phyloP scores from a whole-genome alignment of 495 filamentous ascomycete species.

The Bryoglossum gracile region DNA sequence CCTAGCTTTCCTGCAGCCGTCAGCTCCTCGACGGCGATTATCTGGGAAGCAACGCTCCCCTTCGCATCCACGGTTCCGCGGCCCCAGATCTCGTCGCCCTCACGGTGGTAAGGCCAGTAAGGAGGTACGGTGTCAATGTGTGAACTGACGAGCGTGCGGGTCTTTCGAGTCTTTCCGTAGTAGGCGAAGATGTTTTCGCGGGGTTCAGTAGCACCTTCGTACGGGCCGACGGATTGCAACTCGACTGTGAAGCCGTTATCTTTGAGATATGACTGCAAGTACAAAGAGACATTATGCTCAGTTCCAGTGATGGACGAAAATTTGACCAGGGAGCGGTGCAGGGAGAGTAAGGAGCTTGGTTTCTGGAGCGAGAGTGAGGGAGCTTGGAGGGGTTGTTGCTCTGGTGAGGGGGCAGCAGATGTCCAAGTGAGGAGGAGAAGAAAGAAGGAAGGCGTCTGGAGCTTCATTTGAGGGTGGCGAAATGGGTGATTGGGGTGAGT shows the following conservation, averaged over 20 bases:
- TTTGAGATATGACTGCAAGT: constrained; percentile 60
- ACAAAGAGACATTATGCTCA: constrained; percentile 62
- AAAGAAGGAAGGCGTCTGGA: not conserved
- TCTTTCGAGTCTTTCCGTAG: constrained; percentile 45
- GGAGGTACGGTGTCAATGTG: constrained; percentile 69
- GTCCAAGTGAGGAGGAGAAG: constrained; percentile 6
- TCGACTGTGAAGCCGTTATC: constrained; percentile 58
- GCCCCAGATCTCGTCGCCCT: constrained; percentile 51
- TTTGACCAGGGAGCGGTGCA: constrained; percentile 71
- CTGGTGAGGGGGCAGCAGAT: not conserved
- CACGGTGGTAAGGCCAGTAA: constrained; percentile 57
- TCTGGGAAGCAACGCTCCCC: constrained; percentile 73
- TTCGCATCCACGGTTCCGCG: constrained; percentile 90
- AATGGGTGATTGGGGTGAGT: too few species aligned
- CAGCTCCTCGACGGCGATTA: constrained; percentile 58
- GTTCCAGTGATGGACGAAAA: constrained; percentile 68
- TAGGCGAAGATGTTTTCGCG: constrained; percentile 80
- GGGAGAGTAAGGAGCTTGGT: not conserved
- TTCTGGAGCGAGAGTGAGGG: not conserved
- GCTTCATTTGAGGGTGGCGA: constrained; percentile 19
- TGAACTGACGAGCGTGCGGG: constrained; percentile 63
- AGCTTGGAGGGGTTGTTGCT: too few species aligned
- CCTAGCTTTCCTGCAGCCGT: constrained; percentile 37
- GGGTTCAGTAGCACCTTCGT: constrained; percentile 27
- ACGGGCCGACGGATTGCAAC: constrained; percentile 59